phyloP scores from a whole-genome alignment of 768 basidiomycete genomes.

The Leucosporidium scottii region DNA sequence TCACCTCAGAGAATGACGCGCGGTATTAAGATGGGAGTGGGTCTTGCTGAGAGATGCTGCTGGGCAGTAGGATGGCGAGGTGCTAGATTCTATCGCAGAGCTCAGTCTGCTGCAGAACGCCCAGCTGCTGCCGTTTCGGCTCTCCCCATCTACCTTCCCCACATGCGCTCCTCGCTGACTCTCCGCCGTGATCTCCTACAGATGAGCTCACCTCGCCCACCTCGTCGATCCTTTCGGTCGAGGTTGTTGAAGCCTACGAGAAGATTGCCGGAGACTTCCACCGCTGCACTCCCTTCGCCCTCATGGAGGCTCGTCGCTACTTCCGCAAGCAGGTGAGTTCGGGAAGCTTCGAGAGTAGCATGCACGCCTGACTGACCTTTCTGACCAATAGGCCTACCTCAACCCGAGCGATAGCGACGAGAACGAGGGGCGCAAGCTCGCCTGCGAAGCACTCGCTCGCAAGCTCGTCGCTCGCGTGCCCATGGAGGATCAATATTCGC shows the following conservation, averaged over 20 bases:
- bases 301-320: slow-evolving; percentile 31
- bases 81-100: background rate
- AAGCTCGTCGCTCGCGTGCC: slow-evolving; percentile 21
- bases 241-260: slow-evolving; percentile 31
- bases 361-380: too few species aligned
- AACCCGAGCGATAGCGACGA: slow-evolving; percentile 38
- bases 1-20: too few species aligned
- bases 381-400: slow-evolving; percentile 4
- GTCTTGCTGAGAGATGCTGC: background rate
- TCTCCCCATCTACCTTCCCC: background rate
- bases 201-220: slow-evolving; percentile 26
- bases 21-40: too few species aligned
- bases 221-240: slow-evolving; percentile 31
- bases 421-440: slow-evolving; percentile 31
- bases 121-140: background rate
- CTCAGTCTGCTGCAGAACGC: background rate
- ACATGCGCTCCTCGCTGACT: too few species aligned
- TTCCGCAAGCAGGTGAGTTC: slow-evolving; percentile 12
- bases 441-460: slow-evolving; percentile 29
- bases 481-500: slow-evolving; percentile 24
- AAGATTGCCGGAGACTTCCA: slow-evolving; percentile 33
- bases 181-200: background rate
- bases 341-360: too few species aligned
- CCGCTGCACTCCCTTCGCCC: slow-evolving; percentile 34
- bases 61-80: background rate